Conservation (phyloP, 768 basidiomycete species). For the Macrolepiota dolichaula region DNA sequence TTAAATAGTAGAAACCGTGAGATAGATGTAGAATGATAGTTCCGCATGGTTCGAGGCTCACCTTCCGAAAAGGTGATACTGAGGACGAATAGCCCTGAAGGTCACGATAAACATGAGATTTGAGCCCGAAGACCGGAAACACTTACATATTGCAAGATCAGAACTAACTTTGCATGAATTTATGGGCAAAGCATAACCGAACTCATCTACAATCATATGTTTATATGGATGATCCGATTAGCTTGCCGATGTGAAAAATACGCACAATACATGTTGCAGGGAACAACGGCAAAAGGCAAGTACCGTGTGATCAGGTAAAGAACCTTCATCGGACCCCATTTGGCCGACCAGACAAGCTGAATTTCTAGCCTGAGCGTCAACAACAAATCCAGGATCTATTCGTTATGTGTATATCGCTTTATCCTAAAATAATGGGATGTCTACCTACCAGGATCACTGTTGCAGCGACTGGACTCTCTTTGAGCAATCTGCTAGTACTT, state of each 20-base stretch:
- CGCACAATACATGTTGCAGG: not conserved
- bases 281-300: not conserved
- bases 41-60: not conserved
- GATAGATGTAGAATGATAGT: not conserved
- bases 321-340: too few species aligned
- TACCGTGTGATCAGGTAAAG: too few species aligned
- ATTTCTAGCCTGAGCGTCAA: not conserved
- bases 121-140: not conserved
- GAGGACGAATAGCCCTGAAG: not conserved
- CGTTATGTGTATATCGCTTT: not conserved
- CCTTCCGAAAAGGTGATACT: not conserved
- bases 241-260: not conserved
- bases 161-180: not conserved
- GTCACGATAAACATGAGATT: not conserved
- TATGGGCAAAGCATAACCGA: not conserved
- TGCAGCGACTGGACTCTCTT: not conserved
- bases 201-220: not conserved
- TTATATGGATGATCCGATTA: not conserved
- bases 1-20: not conserved
- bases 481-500: not conserved
- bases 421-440: not conserved
- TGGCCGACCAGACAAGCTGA: not conserved
- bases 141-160: not conserved
- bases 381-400: not conserved
- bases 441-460: not conserved